These are phyloP conservation scores for Lentinus brumalis DNA, from an alignment of 768 basidiomycete species.

Conservation along the genomic window DNA sequence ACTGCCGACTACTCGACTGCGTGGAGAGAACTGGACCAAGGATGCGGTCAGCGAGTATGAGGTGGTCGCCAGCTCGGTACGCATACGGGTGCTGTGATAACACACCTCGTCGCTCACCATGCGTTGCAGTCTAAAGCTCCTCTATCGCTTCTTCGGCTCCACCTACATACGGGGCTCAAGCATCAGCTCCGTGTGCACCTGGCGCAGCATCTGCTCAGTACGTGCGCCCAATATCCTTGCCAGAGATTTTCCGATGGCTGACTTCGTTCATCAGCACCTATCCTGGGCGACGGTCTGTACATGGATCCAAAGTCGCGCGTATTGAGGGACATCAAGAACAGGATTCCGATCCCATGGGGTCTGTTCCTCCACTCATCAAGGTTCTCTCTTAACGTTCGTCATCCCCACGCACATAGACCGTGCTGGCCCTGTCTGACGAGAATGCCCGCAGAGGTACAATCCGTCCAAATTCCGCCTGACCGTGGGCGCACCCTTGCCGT, in stretches of 20 bases:
- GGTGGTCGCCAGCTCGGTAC: slow-evolving; percentile 7
- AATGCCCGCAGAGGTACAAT: slow-evolving; percentile 2
- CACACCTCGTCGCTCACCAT: not conserved
- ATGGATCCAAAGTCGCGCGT: not conserved
- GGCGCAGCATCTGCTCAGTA: slow-evolving; percentile 8
- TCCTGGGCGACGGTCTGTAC: slow-evolving; percentile 1
- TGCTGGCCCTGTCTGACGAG: not conserved
- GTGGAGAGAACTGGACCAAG: slow-evolving; percentile 7
- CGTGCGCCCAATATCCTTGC: not conserved
- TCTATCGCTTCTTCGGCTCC: not conserved
- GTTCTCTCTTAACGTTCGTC: not conserved
- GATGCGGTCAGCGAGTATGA: slow-evolving; percentile 2
- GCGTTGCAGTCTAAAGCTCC: slow-evolving; percentile 5
- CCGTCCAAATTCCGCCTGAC: not conserved
- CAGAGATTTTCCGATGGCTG: not conserved
- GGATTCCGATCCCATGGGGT: not conserved
- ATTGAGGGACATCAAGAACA: not conserved
- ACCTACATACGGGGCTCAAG: slow-evolving; percentile 3
- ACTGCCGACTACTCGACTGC: not conserved
- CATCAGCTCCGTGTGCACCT: slow-evolving; percentile 14
- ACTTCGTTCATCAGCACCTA: not conserved
- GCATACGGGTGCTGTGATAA: not conserved
- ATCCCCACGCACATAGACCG: not conserved
- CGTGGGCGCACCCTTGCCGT: slow-evolving; percentile 5
- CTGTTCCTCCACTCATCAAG: not conserved